Evolutionary conservation across 441 rosid species (phyloP).

Genomic region (Flueggea neowawraea): DNA sequence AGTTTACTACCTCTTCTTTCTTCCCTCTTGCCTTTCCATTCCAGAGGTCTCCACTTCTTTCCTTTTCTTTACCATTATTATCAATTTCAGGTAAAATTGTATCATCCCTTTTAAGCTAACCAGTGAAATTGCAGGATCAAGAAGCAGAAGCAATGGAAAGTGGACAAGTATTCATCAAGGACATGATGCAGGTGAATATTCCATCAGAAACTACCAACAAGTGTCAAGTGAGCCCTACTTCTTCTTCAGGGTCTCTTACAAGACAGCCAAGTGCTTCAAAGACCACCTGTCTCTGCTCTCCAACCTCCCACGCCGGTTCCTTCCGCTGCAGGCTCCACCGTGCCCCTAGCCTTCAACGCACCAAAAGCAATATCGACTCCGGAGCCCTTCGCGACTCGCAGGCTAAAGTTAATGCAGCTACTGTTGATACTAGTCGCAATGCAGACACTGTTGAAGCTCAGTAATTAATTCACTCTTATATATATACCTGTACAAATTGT

Average conservation of each 20-base stretch:
- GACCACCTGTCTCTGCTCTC: slow-evolving; percentile 48
- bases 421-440: neutral
- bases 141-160: slow-evolving; percentile 22
- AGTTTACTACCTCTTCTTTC: neutral
- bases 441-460: neutral
- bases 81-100: neutral
- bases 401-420: neutral
- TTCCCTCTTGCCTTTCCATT: neutral
- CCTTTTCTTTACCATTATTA: neutral
- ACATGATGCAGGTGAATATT: slow-evolving; percentile 24
- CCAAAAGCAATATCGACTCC: slow-evolving; percentile 39
- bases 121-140: neutral
- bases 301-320: slow-evolving; percentile 60
- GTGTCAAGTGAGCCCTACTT: neutral
- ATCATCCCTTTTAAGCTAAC: no score
- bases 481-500: no score
- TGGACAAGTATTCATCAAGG: slow-evolving; percentile 11
- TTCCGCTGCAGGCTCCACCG: slow-evolving; percentile 64
- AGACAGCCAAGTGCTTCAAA: slow-evolving; percentile 41
- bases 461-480: neutral
- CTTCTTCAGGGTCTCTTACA: slow-evolving; percentile 15
- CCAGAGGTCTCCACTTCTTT: neutral
- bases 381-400: slow-evolving; percentile 13
- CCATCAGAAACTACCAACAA: slow-evolving; percentile 12
- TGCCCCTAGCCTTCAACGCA: slow-evolving; percentile 35